phyloP scores from a whole-genome alignment of 208 protist genomes.

The Trypanosoma melophagium region DNA sequence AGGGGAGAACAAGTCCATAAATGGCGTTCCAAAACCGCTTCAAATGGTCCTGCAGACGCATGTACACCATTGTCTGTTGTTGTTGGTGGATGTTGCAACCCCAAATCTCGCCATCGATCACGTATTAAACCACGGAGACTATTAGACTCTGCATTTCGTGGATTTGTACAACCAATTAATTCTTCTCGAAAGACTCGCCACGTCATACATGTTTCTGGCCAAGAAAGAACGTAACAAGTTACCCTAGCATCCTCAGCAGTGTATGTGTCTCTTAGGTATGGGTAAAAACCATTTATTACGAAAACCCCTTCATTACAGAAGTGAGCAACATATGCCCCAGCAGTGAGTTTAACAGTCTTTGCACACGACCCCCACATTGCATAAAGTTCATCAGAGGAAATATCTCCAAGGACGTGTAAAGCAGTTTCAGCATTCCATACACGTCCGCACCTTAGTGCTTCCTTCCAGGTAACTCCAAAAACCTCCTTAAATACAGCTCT shows the following conservation, averaged over 20 bases:
- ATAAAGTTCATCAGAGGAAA: slow-evolving; percentile 37
- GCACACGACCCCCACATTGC: slow-evolving; percentile 35
- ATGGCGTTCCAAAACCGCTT: slow-evolving; percentile 62
- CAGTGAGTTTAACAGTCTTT: slow-evolving; percentile 34
- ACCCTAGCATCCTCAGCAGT: slow-evolving; percentile 34
- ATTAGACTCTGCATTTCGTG: slow-evolving; percentile 28
- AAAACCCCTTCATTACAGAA: slow-evolving; percentile 35
- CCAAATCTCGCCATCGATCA: slow-evolving; percentile 51
- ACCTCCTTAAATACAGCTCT: slow-evolving; percentile 37
- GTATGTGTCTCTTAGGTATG: slow-evolving; percentile 48
- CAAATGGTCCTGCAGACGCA: slow-evolving; percentile 54
- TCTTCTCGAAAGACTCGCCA: slow-evolving; percentile 53
- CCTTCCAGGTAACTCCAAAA: slow-evolving; percentile 58
- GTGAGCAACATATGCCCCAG: slow-evolving; percentile 54
- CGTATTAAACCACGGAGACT: slow-evolving; percentile 57
- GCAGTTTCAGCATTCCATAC: slow-evolving; percentile 76
- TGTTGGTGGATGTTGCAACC: slow-evolving; percentile 46
- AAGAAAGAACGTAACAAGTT: slow-evolving; percentile 68
- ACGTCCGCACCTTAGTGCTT: slow-evolving; percentile 42
- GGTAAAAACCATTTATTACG: slow-evolving; percentile 86
- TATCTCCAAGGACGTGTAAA: slow-evolving; percentile 39
- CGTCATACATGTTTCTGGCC: slow-evolving; percentile 40
- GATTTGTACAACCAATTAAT: slow-evolving; percentile 63
- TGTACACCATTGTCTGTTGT: slow-evolving; percentile 70
- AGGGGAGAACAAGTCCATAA: slow-evolving; percentile 48